Conservation (phyloP, 805 yeast genomes). For the Saccharomycopsis sp. region DNA sequence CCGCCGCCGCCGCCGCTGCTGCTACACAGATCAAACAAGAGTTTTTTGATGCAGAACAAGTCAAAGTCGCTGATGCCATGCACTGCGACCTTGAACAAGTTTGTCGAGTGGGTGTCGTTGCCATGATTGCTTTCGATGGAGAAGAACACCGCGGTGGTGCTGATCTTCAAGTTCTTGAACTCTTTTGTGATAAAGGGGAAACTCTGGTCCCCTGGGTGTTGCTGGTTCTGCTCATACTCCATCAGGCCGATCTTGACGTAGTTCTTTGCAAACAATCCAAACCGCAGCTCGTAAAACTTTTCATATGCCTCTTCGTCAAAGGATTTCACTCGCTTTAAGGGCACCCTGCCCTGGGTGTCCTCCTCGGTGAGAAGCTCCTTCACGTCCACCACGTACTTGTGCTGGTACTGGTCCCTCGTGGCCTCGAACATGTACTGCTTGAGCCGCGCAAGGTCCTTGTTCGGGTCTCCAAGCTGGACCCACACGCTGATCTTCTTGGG, state of each 20-base stretch:
- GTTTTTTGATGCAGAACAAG: constrained; percentile 18
- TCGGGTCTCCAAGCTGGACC: constrained; percentile 24
- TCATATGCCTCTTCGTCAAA: constrained; percentile 16
- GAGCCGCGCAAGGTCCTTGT: constrained; percentile 6
- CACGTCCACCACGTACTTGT: constrained; percentile 13
- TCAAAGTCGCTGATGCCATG: constrained; percentile 20
- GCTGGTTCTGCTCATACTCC: constrained; percentile 10
- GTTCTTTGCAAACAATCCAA: constrained; percentile 10
- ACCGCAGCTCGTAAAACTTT: constrained; percentile 18
- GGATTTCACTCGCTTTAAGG: constrained; percentile 17
- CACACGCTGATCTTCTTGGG: constrained; percentile 30
- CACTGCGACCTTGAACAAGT: constrained; percentile 17
- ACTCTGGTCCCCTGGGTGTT: constrained; percentile 5
- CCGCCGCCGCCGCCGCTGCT: no score
- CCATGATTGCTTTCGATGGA: constrained; percentile 21
- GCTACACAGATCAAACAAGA: constrained; percentile 10
- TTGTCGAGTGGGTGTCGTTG: constrained; percentile 16
- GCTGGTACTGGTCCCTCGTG: constrained; percentile 5
- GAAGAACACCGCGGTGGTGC: constrained; percentile 14
- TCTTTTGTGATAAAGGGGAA: constrained; percentile 9
- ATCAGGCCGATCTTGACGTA: constrained; percentile 19
- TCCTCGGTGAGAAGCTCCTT: constrained; percentile 8
- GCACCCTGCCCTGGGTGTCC: constrained; percentile 8
- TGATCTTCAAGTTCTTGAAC: constrained; percentile 16
- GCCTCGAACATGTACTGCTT: constrained; percentile 5